These are phyloP conservation scores for Metarhizium robertsii DNA, from an alignment of 2,329 filamentous ascomycete genomes.

Conservation along the genomic window DNA sequence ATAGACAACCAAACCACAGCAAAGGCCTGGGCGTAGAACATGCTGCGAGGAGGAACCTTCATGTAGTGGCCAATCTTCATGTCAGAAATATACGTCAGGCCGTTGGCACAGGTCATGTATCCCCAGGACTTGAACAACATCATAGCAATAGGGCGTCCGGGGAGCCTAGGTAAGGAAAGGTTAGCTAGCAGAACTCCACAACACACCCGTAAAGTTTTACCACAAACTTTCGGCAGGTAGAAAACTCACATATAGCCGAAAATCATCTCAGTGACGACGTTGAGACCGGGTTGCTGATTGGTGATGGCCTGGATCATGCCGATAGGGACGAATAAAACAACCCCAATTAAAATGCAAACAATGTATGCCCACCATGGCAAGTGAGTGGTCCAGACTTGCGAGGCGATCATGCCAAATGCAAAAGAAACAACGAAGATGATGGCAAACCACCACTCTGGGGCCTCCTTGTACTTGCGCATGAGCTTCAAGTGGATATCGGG, in stretches of 20 bases:
- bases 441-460: slow-evolving; percentile 47
- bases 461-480: slow-evolving; percentile 45
- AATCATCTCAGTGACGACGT: slow-evolving; percentile 37
- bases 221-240: not conserved
- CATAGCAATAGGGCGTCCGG: slow-evolving; percentile 34
- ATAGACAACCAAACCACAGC: slow-evolving; percentile 25
- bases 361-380: slow-evolving; percentile 32
- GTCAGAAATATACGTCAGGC: slow-evolving; percentile 33
- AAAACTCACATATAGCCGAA: slow-evolving; percentile 30
- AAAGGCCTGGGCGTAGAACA: slow-evolving; percentile 33
- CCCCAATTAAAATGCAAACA: slow-evolving; percentile 26
- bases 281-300: slow-evolving; percentile 35
- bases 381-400: slow-evolving; percentile 25
- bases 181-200: not conserved
- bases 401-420: slow-evolving; percentile 29
- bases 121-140: slow-evolving; percentile 38
- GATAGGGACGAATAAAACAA: slow-evolving; percentile 29
- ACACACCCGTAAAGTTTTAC: not conserved
- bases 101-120: slow-evolving; percentile 34
- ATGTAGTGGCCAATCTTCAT: slow-evolving; percentile 42
- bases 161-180: slow-evolving; percentile 14
- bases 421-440: slow-evolving; percentile 34
- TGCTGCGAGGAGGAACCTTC: slow-evolving; percentile 39
- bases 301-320: slow-evolving; percentile 35
- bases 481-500: slow-evolving; percentile 41